Conservation (phyloP, 1,139 yeast species). For the Saccharomyces hybrid region DNA sequence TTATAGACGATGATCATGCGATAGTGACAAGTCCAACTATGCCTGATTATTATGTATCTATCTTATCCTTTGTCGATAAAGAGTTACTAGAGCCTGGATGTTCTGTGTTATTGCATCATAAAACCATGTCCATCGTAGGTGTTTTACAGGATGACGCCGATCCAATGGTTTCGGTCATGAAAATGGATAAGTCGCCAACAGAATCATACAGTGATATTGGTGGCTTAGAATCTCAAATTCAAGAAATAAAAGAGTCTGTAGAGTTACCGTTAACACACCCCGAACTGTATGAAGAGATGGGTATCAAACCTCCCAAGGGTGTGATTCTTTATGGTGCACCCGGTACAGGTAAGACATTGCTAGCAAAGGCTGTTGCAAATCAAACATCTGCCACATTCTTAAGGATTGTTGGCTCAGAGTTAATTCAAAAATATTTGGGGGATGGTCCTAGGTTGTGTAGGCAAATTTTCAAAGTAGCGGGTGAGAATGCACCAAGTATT, state of each 20-base stretch:
- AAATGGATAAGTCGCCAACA: conserved; percentile 93
- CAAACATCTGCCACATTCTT: conserved; percentile 95
- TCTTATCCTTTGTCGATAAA: conserved; percentile 95
- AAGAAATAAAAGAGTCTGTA: conserved; percentile 96
- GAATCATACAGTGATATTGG: conserved; percentile 97
- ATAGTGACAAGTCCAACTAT: conserved; percentile 95
- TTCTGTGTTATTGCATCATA: conserved; percentile 90
- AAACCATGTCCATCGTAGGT: conserved; percentile 90
- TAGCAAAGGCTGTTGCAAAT: conserved; percentile 98
- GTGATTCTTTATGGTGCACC: conserved; percentile 98
- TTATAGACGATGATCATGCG: conserved; percentile 97
- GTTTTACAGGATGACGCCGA: conserved; percentile 95
- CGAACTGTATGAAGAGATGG: conserved; percentile 97
- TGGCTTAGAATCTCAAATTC: conserved; percentile 92
- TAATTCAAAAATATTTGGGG: conserved; percentile 94
- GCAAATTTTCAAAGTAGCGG: conserved; percentile 93
- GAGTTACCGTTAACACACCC: conserved; percentile 97
- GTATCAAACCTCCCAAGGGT: conserved; percentile 98
- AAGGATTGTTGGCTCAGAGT: conserved; percentile 93
- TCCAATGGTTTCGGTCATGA: conserved; percentile 97
- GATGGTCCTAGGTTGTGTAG: conserved; percentile 96
- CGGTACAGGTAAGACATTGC: conserved; percentile 95
- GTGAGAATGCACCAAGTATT: conserved; percentile 95
- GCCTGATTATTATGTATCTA: conserved; percentile 93
- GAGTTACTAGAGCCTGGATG: conserved; percentile 97